A percentile compares a stretch with the other conserved stretches of the same genome.
phyloP scores from a whole-genome alignment of 73 alveolate genomes.

The Tetrahymena thermophila region DNA sequence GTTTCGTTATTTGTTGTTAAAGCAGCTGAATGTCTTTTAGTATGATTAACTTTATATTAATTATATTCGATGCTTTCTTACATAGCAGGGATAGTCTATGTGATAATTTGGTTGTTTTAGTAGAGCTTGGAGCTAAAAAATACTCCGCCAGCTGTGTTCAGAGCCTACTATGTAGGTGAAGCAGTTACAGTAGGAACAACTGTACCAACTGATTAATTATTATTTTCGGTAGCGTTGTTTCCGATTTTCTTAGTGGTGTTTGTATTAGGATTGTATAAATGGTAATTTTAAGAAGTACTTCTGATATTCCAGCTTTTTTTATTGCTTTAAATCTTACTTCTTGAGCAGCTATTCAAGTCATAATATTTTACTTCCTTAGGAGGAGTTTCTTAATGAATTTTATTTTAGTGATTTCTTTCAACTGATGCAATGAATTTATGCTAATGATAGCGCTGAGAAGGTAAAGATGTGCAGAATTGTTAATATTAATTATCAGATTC shows the following conservation, averaged over 20 bases:
- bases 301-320: neutral
- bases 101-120: neutral
- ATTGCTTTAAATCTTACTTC: neutral
- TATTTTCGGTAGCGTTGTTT: neutral
- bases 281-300: neutral
- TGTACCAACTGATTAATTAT: neutral
- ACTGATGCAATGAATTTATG: neutral
- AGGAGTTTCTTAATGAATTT: neutral
- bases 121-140: neutral
- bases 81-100: neutral
- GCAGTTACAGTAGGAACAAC: neutral
- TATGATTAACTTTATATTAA: neutral
- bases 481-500: neutral
- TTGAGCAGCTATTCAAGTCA: neutral
- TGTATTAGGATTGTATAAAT: neutral
- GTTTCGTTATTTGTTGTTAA: neutral
- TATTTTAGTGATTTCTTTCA: neutral
- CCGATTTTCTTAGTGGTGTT: neutral
- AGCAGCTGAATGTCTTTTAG: neutral
- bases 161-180: neutral
- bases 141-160: neutral
- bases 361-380: neutral
- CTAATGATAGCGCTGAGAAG: neutral
- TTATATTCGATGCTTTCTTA: neutral
- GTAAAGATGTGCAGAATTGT: neutral